Percentiles rank a stretch among this genome's conserved stretches.
phyloP scores from a whole-genome alignment of 179 eudicot genomes.

The Nepenthes alata region DNA sequence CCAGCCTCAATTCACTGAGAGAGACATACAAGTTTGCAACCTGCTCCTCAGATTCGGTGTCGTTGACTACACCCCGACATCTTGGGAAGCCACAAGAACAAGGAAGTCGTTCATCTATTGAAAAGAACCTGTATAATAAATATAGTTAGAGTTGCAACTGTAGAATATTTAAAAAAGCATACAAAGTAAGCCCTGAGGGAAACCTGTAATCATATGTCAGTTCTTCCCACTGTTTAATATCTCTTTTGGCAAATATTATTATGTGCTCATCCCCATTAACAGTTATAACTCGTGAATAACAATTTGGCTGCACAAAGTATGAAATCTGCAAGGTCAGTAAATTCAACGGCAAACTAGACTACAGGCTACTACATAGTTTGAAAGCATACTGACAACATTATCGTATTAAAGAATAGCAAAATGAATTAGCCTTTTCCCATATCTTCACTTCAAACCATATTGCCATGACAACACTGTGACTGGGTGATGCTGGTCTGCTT shows the following conservation, averaged over 20 bases:
- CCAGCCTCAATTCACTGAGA: slow-evolving; percentile 69
- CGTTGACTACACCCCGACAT: slow-evolving; percentile 94
- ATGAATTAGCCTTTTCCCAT: neutral
- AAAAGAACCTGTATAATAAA: slow-evolving; percentile 48
- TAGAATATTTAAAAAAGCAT: neutral
- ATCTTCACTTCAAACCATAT: neutral
- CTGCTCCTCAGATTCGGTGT: slow-evolving; percentile 73
- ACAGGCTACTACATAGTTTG: too few relatives aligned
- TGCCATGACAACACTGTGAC: too few relatives aligned
- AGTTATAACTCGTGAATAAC: slow-evolving; percentile 85
- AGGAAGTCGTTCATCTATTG: slow-evolving; percentile 75
- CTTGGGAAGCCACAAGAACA: slow-evolving; percentile 77
- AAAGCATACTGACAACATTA: neutral
- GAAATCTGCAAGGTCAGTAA: neutral
- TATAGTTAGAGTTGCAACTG: slow-evolving; percentile 3
- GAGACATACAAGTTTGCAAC: slow-evolving; percentile 51
- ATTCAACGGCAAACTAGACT: neutral
- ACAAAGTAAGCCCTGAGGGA: slow-evolving; percentile 8
- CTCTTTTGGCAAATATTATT: slow-evolving; percentile 90
- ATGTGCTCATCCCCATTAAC: slow-evolving; percentile 79
- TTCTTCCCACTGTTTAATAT: slow-evolving; percentile 81
- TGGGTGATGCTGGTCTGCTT: too few relatives aligned
- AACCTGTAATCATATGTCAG: slow-evolving; percentile 97
- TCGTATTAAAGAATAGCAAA: neutral
- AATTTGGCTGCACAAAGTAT: slow-evolving; percentile 73